A percentile compares a stretch with the other conserved stretches of the same genome.
These are phyloP conservation scores for Dichomitus squalens DNA, from an alignment of 1,284 basidiomycete species.

Conservation along the genomic window DNA sequence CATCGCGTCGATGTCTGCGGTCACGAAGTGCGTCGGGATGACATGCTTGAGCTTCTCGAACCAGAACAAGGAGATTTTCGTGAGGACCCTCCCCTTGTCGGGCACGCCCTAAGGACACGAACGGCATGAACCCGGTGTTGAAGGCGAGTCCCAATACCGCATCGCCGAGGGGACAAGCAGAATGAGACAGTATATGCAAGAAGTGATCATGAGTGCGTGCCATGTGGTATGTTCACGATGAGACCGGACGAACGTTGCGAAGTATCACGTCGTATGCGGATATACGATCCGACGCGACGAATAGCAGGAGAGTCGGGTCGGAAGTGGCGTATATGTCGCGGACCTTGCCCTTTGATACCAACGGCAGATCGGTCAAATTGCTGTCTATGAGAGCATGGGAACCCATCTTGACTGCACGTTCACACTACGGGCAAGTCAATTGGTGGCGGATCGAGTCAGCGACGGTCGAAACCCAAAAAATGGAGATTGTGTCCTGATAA, in stretches of 20 bases:
- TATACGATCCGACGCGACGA: conserved; percentile 95
- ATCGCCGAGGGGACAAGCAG: neutral
- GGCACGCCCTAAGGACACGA: conserved; percentile 79
- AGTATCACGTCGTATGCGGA: conserved; percentile 97
- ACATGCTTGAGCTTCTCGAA: conserved; percentile 81
- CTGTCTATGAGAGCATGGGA: conserved; percentile 49
- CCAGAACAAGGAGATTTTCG: conserved; percentile 93
- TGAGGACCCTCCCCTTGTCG: conserved; percentile 90
- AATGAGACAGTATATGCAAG: neutral
- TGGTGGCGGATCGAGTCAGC: neutral
- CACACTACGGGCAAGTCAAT: neutral
- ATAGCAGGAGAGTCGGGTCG: conserved; percentile 75
- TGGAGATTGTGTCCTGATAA: conserved; percentile 5
- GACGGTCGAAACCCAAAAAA: neutral
- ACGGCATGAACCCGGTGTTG: neutral
- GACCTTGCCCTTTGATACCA: conserved; percentile 90
- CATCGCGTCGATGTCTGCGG: conserved; percentile 73
- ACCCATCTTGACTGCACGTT: conserved; percentile 5
- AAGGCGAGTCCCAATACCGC: neutral
- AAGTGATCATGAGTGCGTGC: neutral
- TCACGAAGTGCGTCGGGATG: conserved; percentile 89
- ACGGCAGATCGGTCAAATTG: conserved; percentile 55
- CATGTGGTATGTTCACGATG: neutral
- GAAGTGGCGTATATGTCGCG: conserved; percentile 87
- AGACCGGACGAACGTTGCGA: conserved; percentile 69